Base-by-base conservation (phyloP, 202 grass and related monocot species). In the Digitaria exilis region DNA sequence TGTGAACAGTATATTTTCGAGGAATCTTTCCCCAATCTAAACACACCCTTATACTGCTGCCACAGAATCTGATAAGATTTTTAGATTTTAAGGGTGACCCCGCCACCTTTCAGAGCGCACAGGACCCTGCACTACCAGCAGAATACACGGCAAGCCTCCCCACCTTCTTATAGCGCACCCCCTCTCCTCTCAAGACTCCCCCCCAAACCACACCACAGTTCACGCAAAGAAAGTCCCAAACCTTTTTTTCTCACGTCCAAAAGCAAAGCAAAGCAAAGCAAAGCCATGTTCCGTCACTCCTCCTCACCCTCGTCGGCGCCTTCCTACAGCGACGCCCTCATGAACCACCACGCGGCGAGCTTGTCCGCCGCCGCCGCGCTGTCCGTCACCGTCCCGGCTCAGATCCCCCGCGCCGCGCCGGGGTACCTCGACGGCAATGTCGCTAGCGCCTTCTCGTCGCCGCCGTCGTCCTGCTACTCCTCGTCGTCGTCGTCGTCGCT, bases 281-380 rank as follows among this genome's bases (percentile, higher is more conserved):
- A 66, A 75, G 24, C 79, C 81, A 96, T 92, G 89, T 99, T 92
- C 89, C 82, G 54, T 16, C 71, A 79, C 65, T 84, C 86, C 56
- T 82, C 84, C 75, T 54, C 69, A 14, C 12, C 44, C 16, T 79
- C 88, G 41, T 82, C 64, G 72, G 85, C 63, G 85, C 52, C 64
- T 0, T 84, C 85, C 43, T 86, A 84, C 60, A 34, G 82, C 57
- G 79, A 90, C 39, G 67, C 74, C 8, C 69, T 78, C 68, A 82
- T 85, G 78, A 51, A 80, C 13, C 65, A 34, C 13, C 42, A 69
- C 11, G 45, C 50, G 45, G 70, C 37, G 50, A 74, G 75, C 86
- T 79, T 88, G 80, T 78, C 58, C 34, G 39, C 71, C 58, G 61
- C 58, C 34, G 46, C 71, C 58, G 52, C 73, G 55, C 32, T 63